Percentiles rank a stretch among this genome's conserved stretches.
These are phyloP conservation scores for Colletotrichum sp. DNA, from an alignment of 2,329 filamentous ascomycete genomes.

Conservation along the genomic window DNA sequence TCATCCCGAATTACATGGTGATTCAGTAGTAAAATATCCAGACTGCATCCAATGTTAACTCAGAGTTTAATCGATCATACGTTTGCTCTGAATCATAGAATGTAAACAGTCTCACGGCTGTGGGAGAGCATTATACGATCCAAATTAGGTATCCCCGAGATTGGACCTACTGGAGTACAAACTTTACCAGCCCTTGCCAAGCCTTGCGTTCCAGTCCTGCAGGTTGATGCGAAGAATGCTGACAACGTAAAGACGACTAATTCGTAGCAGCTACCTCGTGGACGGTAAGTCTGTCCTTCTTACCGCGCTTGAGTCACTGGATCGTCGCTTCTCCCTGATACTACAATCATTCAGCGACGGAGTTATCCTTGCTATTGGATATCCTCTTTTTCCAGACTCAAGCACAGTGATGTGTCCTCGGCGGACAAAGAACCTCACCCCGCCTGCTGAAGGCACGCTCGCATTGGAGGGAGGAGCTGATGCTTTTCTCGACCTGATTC, in stretches of 20 bases:
- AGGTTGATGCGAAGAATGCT: slow-evolving; percentile 14
- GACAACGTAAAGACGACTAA: neutral
- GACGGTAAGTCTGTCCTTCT: slow-evolving; percentile 40
- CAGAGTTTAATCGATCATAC: neutral
- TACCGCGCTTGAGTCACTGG: slow-evolving; percentile 31
- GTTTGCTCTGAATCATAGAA: neutral
- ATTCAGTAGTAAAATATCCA: neutral
- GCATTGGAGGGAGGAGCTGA: slow-evolving; percentile 45
- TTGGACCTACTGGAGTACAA: slow-evolving; percentile 24
- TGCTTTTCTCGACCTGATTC: slow-evolving; percentile 47
- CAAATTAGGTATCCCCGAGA: slow-evolving; percentile 34
- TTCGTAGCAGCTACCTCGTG: slow-evolving; percentile 30
- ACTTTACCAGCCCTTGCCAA: slow-evolving; percentile 18
- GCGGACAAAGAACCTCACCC: slow-evolving; percentile 33
- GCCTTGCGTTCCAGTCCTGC: slow-evolving; percentile 27
- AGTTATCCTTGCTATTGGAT: slow-evolving; percentile 36
- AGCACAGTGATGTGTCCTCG: slow-evolving; percentile 33
- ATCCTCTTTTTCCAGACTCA: slow-evolving; percentile 25
- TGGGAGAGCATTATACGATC: slow-evolving; percentile 28
- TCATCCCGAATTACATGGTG: neutral
- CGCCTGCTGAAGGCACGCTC: slow-evolving; percentile 25
- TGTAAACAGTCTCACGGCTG: neutral
- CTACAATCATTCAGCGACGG: slow-evolving; percentile 27
- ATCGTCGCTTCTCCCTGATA: slow-evolving; percentile 23
- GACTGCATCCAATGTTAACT: neutral